Evolutionary conservation across 208 protist species (phyloP).

Genomic region (Leishmania mexicana): DNA sequence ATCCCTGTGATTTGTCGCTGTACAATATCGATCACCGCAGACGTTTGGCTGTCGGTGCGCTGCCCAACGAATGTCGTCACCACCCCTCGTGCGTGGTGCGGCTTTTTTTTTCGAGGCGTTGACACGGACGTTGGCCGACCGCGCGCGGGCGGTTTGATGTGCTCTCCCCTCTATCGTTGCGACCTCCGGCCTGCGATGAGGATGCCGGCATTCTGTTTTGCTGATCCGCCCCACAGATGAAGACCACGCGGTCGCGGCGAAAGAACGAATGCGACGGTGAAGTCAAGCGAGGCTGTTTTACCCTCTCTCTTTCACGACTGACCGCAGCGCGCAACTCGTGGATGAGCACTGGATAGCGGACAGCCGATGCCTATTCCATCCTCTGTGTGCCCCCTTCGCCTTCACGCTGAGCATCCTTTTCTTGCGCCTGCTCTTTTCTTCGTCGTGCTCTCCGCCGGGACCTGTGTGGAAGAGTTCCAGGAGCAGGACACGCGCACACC

Average conservation of each 20-base stretch:
- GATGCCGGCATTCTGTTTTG: neutral
- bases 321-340: neutral
- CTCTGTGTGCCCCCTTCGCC: neutral
- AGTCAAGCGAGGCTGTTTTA: neutral
- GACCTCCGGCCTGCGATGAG: no score
- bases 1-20: neutral
- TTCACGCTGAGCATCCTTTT: neutral
- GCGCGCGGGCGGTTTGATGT: neutral
- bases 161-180: neutral
- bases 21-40: neutral
- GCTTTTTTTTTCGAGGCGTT: neutral
- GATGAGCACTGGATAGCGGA: neutral
- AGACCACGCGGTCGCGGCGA: neutral
- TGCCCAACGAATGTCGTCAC: neutral
- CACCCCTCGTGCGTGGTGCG: neutral
- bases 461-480: neutral
- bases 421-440: neutral
- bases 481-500: neutral
- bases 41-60: neutral
- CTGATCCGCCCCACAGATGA: neutral
- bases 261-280: neutral
- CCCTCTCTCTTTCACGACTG: neutral
- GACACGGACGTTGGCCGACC: neutral
- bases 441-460: neutral
- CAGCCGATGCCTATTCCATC: neutral